These are phyloP conservation scores for Arthrinium puccinioides DNA, from an alignment of 2,329 filamentous ascomycete species.

Conservation along the genomic window DNA sequence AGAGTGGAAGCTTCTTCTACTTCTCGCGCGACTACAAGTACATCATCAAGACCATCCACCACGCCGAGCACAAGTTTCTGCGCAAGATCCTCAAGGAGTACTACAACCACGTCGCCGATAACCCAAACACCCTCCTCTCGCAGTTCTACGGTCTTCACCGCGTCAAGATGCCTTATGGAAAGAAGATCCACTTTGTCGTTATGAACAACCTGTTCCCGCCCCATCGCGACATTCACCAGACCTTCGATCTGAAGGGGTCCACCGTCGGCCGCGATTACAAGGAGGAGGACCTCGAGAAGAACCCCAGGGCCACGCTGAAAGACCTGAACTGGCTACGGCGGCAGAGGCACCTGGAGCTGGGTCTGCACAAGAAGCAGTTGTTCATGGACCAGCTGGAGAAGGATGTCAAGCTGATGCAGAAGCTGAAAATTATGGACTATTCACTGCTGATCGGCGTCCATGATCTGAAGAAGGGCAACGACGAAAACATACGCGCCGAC, in stretches of 20 bases:
- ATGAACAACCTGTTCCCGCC: slow-evolving; percentile 99
- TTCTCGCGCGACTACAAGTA: slow-evolving; percentile 99
- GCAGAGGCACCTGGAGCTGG: slow-evolving; percentile 79
- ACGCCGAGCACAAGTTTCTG: slow-evolving; percentile 84
- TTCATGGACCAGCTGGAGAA: slow-evolving; percentile 85
- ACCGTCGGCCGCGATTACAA: slow-evolving; percentile 87
- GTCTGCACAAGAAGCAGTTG: slow-evolving; percentile 76
- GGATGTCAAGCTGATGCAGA: slow-evolving; percentile 81
- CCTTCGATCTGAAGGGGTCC: slow-evolving; percentile 94
- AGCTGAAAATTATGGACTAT: slow-evolving; percentile 96
- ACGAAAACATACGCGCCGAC: slow-evolving; percentile 85
- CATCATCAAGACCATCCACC: slow-evolving; percentile 99
- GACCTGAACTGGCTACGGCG: slow-evolving; percentile 94
- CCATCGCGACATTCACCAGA: slow-evolving; percentile 93
- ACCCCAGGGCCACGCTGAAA: slow-evolving; percentile 89
- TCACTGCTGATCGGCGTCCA: slow-evolving; percentile 92
- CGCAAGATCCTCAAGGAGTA: slow-evolving; percentile 83
- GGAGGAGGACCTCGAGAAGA: slow-evolving; percentile 80
- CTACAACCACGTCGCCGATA: slow-evolving; percentile 84
- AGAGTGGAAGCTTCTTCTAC: slow-evolving; percentile 99
- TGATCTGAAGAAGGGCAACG: slow-evolving; percentile 82
- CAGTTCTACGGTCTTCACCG: slow-evolving; percentile 97
- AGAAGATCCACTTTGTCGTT: slow-evolving; percentile 98
- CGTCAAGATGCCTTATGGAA: slow-evolving; percentile 95
- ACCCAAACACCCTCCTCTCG: slow-evolving; percentile 93